Conservation (phyloP, 768 basidiomycete species). For the Cyathus striatus region DNA sequence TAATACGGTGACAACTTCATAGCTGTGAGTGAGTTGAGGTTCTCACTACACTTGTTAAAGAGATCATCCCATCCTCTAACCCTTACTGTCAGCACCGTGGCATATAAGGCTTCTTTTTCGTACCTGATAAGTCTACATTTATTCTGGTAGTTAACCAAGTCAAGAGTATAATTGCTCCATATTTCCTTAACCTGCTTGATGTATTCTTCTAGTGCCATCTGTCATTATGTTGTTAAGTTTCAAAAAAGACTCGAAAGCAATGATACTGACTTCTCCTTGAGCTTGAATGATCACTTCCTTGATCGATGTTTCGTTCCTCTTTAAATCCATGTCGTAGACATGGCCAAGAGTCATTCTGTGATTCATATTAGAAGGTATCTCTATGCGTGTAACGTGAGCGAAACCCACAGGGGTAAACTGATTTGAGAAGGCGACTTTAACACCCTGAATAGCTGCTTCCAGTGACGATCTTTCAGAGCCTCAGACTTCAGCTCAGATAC, state of each 20-base stretch:
- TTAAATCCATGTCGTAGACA: slow-evolving; percentile 95
- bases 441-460: slow-evolving; percentile 95
- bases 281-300: slow-evolving; percentile 96
- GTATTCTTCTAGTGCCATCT: slow-evolving; percentile 96
- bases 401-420: slow-evolving; percentile 63
- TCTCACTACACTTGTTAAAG: slow-evolving; percentile 96
- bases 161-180: slow-evolving; percentile 94
- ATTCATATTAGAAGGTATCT: slow-evolving; percentile 6
- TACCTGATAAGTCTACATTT: slow-evolving; percentile 93
- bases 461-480: slow-evolving; percentile 94
- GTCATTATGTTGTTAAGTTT: slow-evolving; percentile 14
- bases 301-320: slow-evolving; percentile 85
- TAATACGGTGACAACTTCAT: slow-evolving; percentile 99
- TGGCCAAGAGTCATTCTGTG: slow-evolving; percentile 89
- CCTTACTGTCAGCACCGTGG: slow-evolving; percentile 1
- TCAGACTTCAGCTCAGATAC: slow-evolving; percentile 96
- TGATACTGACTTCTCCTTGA: slow-evolving; percentile 79
- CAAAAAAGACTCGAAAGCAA: slow-evolving; percentile 16
- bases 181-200: slow-evolving; percentile 95
- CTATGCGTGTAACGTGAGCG: neutral
- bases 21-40: slow-evolving; percentile 89
- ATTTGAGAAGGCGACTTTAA: slow-evolving; percentile 72
- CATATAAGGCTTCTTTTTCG: slow-evolving; percentile 10
- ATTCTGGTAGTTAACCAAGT: slow-evolving; percentile 97
- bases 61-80: slow-evolving; percentile 92